Percentiles rank a stretch among this genome's conserved stretches.
Conservation (phyloP, 257 asterid species). For the Solanum commersonii region DNA sequence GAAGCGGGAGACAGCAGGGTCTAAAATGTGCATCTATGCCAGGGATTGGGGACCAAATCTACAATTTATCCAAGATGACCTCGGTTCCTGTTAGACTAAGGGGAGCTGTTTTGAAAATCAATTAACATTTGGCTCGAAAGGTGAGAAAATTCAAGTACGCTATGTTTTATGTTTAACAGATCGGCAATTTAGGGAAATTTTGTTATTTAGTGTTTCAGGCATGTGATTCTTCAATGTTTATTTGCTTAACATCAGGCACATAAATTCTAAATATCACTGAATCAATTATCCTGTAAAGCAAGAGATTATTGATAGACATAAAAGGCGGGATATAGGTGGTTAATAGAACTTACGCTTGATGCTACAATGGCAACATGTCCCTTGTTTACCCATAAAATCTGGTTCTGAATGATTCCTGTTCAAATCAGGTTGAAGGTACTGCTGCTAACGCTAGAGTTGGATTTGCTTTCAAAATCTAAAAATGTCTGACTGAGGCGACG, state of each 20-base stretch:
- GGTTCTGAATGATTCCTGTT: background rate
- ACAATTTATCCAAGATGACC: background rate
- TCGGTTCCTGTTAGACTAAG: background rate
- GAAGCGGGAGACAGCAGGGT: background rate
- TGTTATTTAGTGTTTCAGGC: background rate
- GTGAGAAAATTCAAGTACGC: background rate
- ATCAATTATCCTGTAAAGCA: background rate
- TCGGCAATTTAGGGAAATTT: background rate
- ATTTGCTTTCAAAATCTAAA: background rate
- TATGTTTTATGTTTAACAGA: background rate
- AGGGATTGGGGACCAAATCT: background rate
- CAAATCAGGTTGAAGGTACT: background rate
- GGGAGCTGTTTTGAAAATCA: background rate
- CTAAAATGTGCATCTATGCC: background rate
- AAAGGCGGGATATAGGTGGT: background rate
- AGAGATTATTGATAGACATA: background rate
- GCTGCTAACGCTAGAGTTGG: background rate
- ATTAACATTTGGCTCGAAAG: background rate
- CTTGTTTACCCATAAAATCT: constrained; percentile 8
- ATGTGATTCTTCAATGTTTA: background rate
- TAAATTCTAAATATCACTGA: background rate
- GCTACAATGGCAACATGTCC: constrained; percentile 19
- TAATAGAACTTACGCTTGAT: constrained; percentile 5
- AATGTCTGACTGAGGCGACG: background rate
- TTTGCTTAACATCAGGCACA: background rate